Conservation (phyloP, 23 red algal species). For the Agarophyton chilense region DNA sequence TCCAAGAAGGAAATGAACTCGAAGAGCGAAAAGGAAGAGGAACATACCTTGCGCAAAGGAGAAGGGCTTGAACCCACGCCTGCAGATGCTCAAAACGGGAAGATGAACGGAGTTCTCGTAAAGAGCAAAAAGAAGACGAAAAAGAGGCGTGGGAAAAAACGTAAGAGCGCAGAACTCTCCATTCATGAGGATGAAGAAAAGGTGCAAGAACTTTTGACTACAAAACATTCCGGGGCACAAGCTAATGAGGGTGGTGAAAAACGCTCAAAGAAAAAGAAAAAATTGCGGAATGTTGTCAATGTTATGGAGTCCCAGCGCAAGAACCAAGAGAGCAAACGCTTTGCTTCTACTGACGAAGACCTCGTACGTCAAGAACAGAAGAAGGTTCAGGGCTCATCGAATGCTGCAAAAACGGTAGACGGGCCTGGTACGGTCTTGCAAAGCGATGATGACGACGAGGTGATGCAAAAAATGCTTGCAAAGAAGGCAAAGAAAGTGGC, state of each 20-base stretch:
- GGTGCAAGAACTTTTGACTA: not conserved
- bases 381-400: not conserved
- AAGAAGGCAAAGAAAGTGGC: conserved; percentile 71
- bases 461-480: conserved; percentile 56
- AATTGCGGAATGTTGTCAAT: conserved; percentile 18
- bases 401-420: not conserved
- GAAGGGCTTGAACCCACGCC: not conserved
- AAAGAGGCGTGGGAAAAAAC: conserved; percentile 44
- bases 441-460: conserved; percentile 43
- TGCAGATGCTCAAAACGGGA: not conserved
- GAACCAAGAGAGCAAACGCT: conserved; percentile 14
- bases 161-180: not conserved
- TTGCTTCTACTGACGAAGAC: conserved; percentile 33
- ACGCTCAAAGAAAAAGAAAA: conserved; percentile 19
- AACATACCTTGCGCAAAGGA: not conserved
- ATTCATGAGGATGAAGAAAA: conserved; percentile 48
- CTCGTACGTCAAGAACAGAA: conserved; percentile 12
- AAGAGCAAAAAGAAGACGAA: conserved; percentile 24
- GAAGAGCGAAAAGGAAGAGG: not conserved
- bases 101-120: conserved; percentile 30
- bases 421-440: not conserved
- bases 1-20: not conserved
- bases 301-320: conserved; percentile 58
- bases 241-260: not conserved
- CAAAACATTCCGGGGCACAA: not conserved